Base-by-base conservation (phyloP, 2,329 filamentous ascomycete species). In the Fusarium brachygibbosum region DNA sequence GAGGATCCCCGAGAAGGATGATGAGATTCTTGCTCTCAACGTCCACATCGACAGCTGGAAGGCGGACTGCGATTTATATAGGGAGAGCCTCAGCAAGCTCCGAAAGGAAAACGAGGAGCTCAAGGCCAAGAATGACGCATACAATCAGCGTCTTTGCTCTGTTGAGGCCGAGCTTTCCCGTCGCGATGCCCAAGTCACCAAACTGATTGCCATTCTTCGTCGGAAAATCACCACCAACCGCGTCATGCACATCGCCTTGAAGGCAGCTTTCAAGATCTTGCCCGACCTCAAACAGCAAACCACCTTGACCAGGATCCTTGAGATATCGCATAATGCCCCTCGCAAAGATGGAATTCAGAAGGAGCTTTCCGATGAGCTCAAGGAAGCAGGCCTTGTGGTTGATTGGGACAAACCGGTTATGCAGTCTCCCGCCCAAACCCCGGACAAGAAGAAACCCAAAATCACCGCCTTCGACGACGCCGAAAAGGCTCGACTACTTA, bases 231-330 rank as follows among this genome's bases (percentile, higher is more conserved):
- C 31, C 2, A 38, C 55, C 6, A 58, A 53, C 10, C 58, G 52
- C 2, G 40, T 69, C 4, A 35, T 31, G 23, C 5, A 29, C 13
- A 25, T 35, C 6, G 68, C 70, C 1, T n/a, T 69, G 9, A 49
- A 50, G 10, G 61, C 62, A 21, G 58, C 62, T 0, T 61, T 63
- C 55, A 54, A 44, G 5, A 11, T 63, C 12, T 13, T 70, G 0
- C 62, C 54, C 3, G 32, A 29, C 2, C 3, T 61, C 12, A 3
- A 41, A 5, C 54, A 70, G 3, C 35, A 58, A 5, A 31, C 21
- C 4, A 31, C 42, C 3, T 38, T 56, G 4, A 14, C 35, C 10
- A 35, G 34, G 6, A 12, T 72, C 12, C 5, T 68, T 0, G n/a
- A 35, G 2, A 16, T 38, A 29, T 23, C 52, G 3, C 23, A 44